phyloP scores from a whole-genome alignment of 116 monocot species.

The Cymodocea nodosa region DNA sequence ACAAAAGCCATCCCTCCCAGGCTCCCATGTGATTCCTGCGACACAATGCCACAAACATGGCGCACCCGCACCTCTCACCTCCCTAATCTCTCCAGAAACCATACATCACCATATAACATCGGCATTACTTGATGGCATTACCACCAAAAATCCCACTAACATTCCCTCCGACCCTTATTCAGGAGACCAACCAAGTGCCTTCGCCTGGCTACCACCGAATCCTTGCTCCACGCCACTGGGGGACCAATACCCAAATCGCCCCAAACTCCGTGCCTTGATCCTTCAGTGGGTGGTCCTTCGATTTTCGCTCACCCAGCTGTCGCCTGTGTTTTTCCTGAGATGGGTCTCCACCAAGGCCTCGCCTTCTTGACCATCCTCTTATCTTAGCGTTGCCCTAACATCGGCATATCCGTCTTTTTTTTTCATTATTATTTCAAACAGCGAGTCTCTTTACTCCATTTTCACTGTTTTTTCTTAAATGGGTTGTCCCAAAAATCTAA shows the following conservation, averaged over 20 bases:
- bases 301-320: not conserved
- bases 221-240: not conserved
- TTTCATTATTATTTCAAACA: not conserved
- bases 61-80: too few relatives aligned
- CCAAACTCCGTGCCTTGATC: not conserved
- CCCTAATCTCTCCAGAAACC: too few relatives aligned
- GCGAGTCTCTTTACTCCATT: not conserved
- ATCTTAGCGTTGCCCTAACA: too few relatives aligned
- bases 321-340: not conserved
- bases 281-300: not conserved
- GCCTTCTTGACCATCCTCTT: not conserved
- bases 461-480: not conserved
- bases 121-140: too few relatives aligned
- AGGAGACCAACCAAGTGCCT: not conserved
- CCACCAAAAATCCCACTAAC: too few relatives aligned
- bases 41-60: too few relatives aligned
- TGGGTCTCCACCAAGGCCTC: not conserved
- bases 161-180: too few relatives aligned
- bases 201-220: not conserved
- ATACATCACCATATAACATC: too few relatives aligned
- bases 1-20: too few relatives aligned
- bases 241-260: not conserved
- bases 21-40: too few relatives aligned
- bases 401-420: not conserved
- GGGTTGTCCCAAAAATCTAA: slow-evolving; percentile 1